phyloP scores from a whole-genome alignment of 2,329 filamentous ascomycete genomes.

The Fusarium beomiforme region DNA sequence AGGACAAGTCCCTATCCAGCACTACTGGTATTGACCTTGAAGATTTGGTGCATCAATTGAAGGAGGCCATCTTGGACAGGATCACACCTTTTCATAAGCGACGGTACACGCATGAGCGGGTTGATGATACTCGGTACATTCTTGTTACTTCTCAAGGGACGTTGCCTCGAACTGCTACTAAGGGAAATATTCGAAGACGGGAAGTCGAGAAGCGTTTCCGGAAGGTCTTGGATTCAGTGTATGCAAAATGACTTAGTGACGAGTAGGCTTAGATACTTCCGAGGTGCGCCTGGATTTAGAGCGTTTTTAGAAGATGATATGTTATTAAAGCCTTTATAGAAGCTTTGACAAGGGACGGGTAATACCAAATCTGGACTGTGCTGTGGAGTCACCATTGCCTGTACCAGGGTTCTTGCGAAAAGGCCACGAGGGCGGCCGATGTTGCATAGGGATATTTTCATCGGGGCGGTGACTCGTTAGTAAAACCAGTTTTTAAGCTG shows the following conservation, averaged over 20 bases:
- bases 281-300: not conserved
- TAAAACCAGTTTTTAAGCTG: not conserved
- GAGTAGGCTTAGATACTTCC: not conserved
- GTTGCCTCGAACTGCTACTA: slow-evolving; percentile 28
- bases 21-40: not conserved
- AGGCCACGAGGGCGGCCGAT: not conserved
- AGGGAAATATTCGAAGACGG: slow-evolving; percentile 32
- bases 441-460: not conserved
- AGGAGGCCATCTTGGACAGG: slow-evolving; percentile 18
- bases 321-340: no score
- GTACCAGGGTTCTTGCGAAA: not conserved
- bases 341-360: no score
- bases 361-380: no score
- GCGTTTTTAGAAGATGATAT: not conserved
- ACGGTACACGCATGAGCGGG: slow-evolving; percentile 35
- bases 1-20: not conserved
- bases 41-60: not conserved
- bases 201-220: slow-evolving; percentile 16
- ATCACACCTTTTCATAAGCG: slow-evolving; percentile 35
- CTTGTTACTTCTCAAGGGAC: slow-evolving; percentile 22
- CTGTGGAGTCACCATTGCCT: no score
- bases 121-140: slow-evolving; percentile 25
- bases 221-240: not conserved
- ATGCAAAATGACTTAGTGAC: not conserved
- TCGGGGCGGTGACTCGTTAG: not conserved